Evolutionary conservation across 2,329 filamentous ascomycete species (phyloP), one percentile per base, ranked within the genome.

Genomic region (Calonectria henricotiae): DNA sequence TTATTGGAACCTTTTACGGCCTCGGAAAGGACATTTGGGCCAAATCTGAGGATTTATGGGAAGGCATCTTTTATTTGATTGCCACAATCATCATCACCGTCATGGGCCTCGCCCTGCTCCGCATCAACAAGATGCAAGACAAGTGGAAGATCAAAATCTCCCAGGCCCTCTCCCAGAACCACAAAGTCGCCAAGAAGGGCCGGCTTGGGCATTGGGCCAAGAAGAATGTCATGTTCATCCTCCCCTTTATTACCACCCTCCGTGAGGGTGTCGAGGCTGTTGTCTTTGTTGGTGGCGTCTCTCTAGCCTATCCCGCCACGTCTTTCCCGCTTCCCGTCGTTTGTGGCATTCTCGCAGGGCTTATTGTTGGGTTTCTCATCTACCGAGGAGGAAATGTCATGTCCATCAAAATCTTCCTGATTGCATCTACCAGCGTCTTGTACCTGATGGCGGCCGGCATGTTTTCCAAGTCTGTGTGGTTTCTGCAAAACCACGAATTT

Each of bases 401-500:
- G 39, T 77, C 79, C 6, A 80, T 81, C 20, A 93, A 95, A 77
- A 85, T 92, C 73, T 96, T 96, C 86, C 84, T 96, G 44, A 90
- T 96, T 76, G 83, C 90, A 47, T 94, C 92, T 0, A 96, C 94
- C 3, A 94, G 92, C 79, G 88, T 96, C 77, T 84, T 96, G 20
- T 96, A 96, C 78, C 89, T 96, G 9, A 92, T 96, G 30, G 93
- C 93, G 11, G 94, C 93, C 1, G 93, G 93, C 67, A 89, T 96
- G 65, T 94, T 95, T 83, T 94, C 93, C 12, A 90, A 90, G 71
- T 88, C 89, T 1, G 87, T 95, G 20, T 95, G 93, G 93, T 87
- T 84, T 70, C 88, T 96, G 63, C 89, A 96, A 79, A 86, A 86
- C 74, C 86, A 95, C 68, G 65, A 85, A 62, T 96, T 75, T 60